These are phyloP conservation scores for Aspergillus brunneoviolaceus DNA, from an alignment of 2,329 filamentous ascomycete species.

Conservation along the genomic window DNA sequence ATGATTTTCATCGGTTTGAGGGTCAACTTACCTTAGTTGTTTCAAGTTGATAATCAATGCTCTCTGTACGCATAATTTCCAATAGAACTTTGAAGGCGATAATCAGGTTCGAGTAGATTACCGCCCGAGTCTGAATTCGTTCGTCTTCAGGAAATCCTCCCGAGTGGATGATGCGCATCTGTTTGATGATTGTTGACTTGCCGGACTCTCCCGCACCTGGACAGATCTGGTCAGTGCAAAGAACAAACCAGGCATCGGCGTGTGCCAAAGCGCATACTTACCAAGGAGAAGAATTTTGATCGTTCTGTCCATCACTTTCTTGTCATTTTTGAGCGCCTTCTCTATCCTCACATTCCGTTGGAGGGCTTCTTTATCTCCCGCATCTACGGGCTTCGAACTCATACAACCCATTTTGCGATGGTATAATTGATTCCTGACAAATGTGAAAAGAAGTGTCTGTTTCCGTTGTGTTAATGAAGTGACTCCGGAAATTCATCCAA, in stretches of 20 bases:
- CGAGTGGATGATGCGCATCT: conserved; percentile 97
- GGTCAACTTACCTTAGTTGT: conserved; percentile 69
- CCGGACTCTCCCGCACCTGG: conserved; percentile 90
- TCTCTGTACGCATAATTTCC: conserved; percentile 85
- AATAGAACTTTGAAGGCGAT: conserved; percentile 88
- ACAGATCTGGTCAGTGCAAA: background rate
- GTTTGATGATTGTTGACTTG: conserved; percentile 95
- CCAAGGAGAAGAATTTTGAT: conserved; percentile 92
- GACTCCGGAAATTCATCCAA: background rate
- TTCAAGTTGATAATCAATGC: conserved; percentile 73
- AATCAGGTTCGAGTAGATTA: conserved; percentile 92
- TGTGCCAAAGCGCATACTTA: conserved; percentile 47
- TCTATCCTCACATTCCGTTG: conserved; percentile 69
- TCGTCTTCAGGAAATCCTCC: conserved; percentile 88
- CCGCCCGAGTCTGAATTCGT: conserved; percentile 88
- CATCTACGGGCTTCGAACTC: conserved; percentile 41
- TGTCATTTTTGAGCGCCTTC: conserved; percentile 78
- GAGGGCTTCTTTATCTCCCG: conserved; percentile 42
- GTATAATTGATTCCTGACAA: background rate
- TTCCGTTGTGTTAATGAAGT: conserved; percentile 1
- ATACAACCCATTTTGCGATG: conserved; percentile 46
- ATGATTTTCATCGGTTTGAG: background rate
- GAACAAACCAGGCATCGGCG: background rate
- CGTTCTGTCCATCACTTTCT: conserved; percentile 80
- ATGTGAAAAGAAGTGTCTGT: background rate